Conservation (phyloP, 176 grass and related monocot species). For the Eragrostis nindensis region DNA sequence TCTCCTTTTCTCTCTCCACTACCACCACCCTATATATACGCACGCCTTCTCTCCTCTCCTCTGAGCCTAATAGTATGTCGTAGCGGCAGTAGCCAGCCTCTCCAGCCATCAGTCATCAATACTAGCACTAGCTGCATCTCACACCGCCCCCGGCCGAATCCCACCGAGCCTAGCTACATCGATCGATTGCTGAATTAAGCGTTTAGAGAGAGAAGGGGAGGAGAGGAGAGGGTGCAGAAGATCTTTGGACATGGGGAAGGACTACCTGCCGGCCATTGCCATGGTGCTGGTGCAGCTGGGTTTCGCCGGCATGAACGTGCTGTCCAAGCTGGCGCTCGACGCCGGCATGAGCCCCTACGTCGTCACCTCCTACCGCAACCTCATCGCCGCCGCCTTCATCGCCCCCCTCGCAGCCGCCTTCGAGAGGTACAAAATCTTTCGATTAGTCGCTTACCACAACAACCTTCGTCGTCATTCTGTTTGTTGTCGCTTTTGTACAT, state of each 20-base stretch:
- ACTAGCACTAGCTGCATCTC: no score
- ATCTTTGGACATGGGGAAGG: conserved; percentile 49
- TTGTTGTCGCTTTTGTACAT: background rate
- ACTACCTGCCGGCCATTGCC: conserved; percentile 52
- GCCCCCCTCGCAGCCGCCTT: conserved; percentile 57
- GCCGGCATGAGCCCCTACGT: conserved; percentile 93
- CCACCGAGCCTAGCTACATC: background rate
- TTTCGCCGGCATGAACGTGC: conserved; percentile 80
- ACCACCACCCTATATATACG: conserved; percentile 31
- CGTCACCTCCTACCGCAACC: conserved; percentile 89
- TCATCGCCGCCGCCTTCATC: conserved; percentile 76
- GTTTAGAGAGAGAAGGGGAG: background rate
- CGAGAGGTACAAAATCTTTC: conserved; percentile 59
- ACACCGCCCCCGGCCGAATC: conserved; percentile 16
- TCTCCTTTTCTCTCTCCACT: no score
- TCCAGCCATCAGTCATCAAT: conserved; percentile 35
- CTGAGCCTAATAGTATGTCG: background rate
- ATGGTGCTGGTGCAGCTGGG: conserved; percentile 88
- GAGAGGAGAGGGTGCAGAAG: no score
- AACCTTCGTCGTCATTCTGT: no score
- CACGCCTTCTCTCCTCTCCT: conserved; percentile 3
- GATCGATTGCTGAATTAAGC: background rate
- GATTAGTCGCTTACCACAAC: no score
- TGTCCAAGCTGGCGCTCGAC: conserved; percentile 93
- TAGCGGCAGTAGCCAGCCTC: background rate